Conservation (phyloP, 768 basidiomycete genomes). For the Gymnopilus junonius region DNA sequence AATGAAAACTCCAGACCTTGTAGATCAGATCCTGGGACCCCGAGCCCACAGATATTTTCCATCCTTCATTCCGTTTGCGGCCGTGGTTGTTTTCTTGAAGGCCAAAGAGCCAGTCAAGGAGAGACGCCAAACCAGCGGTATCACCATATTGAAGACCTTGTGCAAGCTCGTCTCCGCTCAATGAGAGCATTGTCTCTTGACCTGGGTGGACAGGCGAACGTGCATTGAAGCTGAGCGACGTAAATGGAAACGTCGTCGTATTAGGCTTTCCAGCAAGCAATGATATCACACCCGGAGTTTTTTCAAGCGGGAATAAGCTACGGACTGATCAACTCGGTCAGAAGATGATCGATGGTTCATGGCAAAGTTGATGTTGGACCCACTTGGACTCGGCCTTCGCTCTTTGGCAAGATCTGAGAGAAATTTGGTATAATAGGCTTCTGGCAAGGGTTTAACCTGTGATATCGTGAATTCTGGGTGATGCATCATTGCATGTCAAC, state of each 20-base stretch:
- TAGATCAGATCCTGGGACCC: conserved; percentile 91
- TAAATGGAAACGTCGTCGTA: conserved; percentile 88
- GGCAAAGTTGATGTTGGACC: conserved; percentile 25
- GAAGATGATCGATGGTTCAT: background rate
- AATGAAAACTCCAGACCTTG: conserved; percentile 57
- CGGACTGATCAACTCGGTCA: conserved; percentile 48
- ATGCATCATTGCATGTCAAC: background rate
- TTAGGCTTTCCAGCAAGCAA: conserved; percentile 94
- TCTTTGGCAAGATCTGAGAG: conserved; percentile 66
- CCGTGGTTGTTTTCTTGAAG: conserved; percentile 77
- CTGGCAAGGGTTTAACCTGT: conserved; percentile 45
- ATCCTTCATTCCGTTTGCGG: conserved; percentile 63
- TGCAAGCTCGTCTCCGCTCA: conserved; percentile 64
- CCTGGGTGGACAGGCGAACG: conserved; percentile 49
- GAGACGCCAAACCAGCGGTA: conserved; percentile 67
- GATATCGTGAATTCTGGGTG: background rate
- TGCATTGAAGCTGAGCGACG: conserved; percentile 70
- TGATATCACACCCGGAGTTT: conserved; percentile 76
- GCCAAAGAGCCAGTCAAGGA: conserved; percentile 70
- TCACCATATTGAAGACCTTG: conserved; percentile 78
- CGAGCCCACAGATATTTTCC: conserved; percentile 77
- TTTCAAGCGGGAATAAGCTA: conserved; percentile 78
- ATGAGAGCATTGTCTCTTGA: conserved; percentile 51
- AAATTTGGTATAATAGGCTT: conserved; percentile 59
- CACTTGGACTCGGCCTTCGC: conserved; percentile 67